Evolutionary conservation across 1,139 yeast species (phyloP).

Genomic region (Hansenula lynferdii): DNA sequence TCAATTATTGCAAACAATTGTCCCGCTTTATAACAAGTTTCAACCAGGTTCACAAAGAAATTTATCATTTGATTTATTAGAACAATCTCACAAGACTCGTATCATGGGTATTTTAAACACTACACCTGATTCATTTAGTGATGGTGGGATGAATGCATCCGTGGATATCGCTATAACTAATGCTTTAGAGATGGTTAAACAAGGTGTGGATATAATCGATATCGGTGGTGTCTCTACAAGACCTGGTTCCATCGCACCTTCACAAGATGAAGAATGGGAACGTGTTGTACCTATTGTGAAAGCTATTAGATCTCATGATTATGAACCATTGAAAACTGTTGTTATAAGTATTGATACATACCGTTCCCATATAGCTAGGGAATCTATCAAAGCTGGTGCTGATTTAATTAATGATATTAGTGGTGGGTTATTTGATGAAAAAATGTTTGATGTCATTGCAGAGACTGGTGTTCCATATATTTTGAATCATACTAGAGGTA

Average conservation of each 20-base stretch:
- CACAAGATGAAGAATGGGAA: constrained; percentile 50
- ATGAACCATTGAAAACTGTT: constrained; percentile 35
- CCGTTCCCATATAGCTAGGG: constrained; percentile 67
- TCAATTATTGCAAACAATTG: constrained; percentile 36
- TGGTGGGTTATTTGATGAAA: constrained; percentile 68
- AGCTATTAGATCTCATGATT: constrained; percentile 46
- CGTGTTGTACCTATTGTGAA: constrained; percentile 70
- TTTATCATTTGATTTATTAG: constrained; percentile 33
- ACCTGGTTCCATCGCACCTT: constrained; percentile 67
- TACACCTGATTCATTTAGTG: constrained; percentile 96
- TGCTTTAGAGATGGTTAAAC: constrained; percentile 41
- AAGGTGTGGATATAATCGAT: constrained; percentile 71
- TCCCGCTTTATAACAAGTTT: constrained; percentile 37
- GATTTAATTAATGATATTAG: constrained; percentile 90
- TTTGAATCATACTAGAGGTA: constrained; percentile 82
- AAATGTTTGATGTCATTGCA: constrained; percentile 65
- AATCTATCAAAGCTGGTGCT: constrained; percentile 71
- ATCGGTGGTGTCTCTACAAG: constrained; percentile 93
- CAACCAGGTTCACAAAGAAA: constrained; percentile 20
- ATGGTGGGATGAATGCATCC: constrained; percentile 55
- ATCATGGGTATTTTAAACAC: constrained; percentile 86
- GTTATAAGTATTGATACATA: constrained; percentile 83
- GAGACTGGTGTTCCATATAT: constrained; percentile 71
- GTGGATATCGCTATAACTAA: constrained; percentile 35
- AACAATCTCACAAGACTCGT: constrained; percentile 36